These are phyloP conservation scores for Botrytis tulipae DNA, from an alignment of 2,329 filamentous ascomycete genomes.

Conservation along the genomic window DNA sequence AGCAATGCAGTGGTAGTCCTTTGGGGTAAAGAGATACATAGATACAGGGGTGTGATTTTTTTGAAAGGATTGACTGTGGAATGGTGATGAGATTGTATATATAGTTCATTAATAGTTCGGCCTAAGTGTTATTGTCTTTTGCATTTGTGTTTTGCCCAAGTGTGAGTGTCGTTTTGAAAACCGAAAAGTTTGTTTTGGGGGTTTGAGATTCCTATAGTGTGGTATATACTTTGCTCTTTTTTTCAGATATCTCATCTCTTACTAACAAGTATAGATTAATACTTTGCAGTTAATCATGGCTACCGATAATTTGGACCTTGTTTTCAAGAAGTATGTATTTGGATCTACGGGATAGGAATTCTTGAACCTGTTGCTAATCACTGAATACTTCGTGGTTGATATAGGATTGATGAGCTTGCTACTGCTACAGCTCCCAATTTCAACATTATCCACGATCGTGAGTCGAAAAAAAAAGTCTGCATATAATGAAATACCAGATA, in stretches of 20 bases:
- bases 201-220: not conserved
- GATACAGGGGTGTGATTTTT: not conserved
- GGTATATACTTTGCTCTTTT: not conserved
- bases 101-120: not conserved
- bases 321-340: not conserved
- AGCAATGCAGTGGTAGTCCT: too few species aligned
- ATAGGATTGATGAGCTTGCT: conserved; percentile 8
- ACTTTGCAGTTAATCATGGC: not conserved
- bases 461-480: not conserved
- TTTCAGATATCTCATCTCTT: not conserved
- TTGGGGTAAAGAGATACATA: not conserved
- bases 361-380: too few species aligned
- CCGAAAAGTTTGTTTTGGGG: not conserved
- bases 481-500: too few species aligned
- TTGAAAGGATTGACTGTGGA: not conserved
- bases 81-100: not conserved
- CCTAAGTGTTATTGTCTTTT: not conserved
- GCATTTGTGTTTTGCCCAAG: not conserved
- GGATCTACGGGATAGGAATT: too few species aligned
- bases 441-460: conserved; percentile 1
- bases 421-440: not conserved
- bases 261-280: not conserved
- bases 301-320: not conserved
- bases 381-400: not conserved
- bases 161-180: not conserved